Evolutionary conservation across 2,329 filamentous ascomycete species (phyloP), one percentile per base, ranked within the genome.

Genomic region (Metarhizium brunneum): DNA sequence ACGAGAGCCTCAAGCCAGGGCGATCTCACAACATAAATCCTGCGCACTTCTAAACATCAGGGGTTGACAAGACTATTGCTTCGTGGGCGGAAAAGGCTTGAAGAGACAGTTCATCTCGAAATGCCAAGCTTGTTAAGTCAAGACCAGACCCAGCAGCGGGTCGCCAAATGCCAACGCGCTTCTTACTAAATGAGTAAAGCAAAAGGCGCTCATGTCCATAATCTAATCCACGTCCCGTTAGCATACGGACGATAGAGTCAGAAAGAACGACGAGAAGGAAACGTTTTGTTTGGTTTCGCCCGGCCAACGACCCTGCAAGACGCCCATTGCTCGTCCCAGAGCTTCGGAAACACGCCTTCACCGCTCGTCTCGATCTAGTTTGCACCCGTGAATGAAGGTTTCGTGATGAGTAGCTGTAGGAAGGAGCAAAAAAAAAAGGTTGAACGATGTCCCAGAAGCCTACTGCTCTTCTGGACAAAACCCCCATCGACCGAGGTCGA

Each of bases 241-340:
- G n/a, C 16, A 48, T 30, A 48, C 13, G 7, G 13, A 48, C 45
- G 45, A 14, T 30, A 16, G 20, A 30, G 30, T 30, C 16, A 51
- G 29, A 32, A 38, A 10, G n/a, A 49, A 38, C 18, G n/a, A 47
- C 35, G n/a, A 36, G 20, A 54, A 56, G 50, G 18, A 53, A 50
- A 50, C 25, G 2, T 29, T 32, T 25, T 11, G 16, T 8, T 29
- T 35, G n/a, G n/a, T 16, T 25, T 48, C 20, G 20, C 6, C 36
- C 10, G 11, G 30, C 18, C 20, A 40, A 53, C 4, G 29, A 30
- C 47, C 52, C 58, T 53, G 61, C 57, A 53, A 60, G 58, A 66
- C 64, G 62, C 64, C 62, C 50, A 64, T 61, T 65, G 64, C 52
- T 64, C 61, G 63, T 63, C 61, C 51, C 42, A 35, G 51, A 54